Evolutionary conservation across 257 asterid species (phyloP).

Genomic region (Ilex asprella): DNA sequence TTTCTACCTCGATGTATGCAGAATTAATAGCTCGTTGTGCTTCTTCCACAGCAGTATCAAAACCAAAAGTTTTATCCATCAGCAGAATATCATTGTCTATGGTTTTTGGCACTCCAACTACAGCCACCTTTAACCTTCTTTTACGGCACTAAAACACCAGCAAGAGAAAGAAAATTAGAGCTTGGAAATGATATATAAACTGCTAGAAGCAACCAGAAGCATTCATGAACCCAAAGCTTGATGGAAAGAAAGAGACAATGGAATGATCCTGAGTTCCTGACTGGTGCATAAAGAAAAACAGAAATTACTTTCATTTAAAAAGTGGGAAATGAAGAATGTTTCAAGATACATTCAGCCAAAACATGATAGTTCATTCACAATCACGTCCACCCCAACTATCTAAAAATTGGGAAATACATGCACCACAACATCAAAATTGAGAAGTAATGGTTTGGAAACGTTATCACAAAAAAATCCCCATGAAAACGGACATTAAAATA

Average conservation of each 20-base stretch:
- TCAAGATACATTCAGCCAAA: no score
- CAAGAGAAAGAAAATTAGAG: not conserved
- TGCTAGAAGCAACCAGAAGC: not conserved
- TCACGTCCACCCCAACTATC: no score
- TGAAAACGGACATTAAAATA: not conserved
- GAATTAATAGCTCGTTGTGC: slow-evolving; percentile 94
- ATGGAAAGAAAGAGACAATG: no score
- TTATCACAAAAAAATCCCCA: not conserved
- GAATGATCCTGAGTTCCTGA: no score
- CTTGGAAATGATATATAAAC: not conserved
- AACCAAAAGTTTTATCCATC: slow-evolving; percentile 97
- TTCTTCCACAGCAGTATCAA: slow-evolving; percentile 99
- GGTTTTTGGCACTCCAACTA: slow-evolving; percentile 97
- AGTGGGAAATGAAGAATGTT: not conserved
- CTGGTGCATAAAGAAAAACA: not conserved
- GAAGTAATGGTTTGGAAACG: no score
- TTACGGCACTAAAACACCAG: slow-evolving; percentile 52
- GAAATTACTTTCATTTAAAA: not conserved
- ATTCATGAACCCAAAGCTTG: not conserved
- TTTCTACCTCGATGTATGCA: slow-evolving; percentile 83
- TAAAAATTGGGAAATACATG: no score
- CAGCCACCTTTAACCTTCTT: slow-evolving; percentile 63
- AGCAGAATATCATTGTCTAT: slow-evolving; percentile 92
- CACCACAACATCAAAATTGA: no score
- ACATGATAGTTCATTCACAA: no score